Base-by-base conservation (phyloP, 83 land plant genomes). In the Picea mariana region DNA sequence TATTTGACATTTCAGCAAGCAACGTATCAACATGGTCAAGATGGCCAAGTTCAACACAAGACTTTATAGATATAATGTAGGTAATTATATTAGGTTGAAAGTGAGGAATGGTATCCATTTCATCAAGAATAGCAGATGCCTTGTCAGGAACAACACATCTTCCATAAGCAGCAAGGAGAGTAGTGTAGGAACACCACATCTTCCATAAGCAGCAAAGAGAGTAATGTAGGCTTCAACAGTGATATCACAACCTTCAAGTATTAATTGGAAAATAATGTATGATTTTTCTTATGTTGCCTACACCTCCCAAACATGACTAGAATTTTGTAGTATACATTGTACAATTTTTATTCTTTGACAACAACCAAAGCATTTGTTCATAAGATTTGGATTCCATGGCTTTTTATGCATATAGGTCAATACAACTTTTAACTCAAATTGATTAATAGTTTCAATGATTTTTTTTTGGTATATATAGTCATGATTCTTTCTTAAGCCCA, bases 81-180 rank as follows among this genome's bases (percentile, higher is more conserved):
- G 98, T 91, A 75, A 80, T 94, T 31, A 95, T 91, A 85, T 97
- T 97, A 63, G 99, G 99, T 81, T 92, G 90, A 76, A 97, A 95
- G 16, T 42, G 82, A 34, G 94, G 89, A 44, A 87, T 82, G 38
- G 82, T 34, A 52, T 90, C 90, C 99, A 97, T 97, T 68, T 88
- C 81, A 20, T 87, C 81, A 44, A 97, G 88, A 34, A 87, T 75
- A 0, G 83, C 64, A 77, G 90, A 89, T 17, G 99, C 98, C 5
- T 88, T 89, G 62, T 90, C 91, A 17, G 95, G 84, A 58, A 85
- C 88, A 77, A 84, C 85, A 84, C 81, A 87, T 27, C 94, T 83
- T 67, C 92, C 88, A 87, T 91, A 95, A 17, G 93, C 93, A n/a
- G 90, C 85, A 31, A 97, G 83, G 62, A 97, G 83, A 9, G 99